phyloP scores from a whole-genome alignment of 2,329 filamentous ascomycete species.

The Fusarium proliferatum region DNA sequence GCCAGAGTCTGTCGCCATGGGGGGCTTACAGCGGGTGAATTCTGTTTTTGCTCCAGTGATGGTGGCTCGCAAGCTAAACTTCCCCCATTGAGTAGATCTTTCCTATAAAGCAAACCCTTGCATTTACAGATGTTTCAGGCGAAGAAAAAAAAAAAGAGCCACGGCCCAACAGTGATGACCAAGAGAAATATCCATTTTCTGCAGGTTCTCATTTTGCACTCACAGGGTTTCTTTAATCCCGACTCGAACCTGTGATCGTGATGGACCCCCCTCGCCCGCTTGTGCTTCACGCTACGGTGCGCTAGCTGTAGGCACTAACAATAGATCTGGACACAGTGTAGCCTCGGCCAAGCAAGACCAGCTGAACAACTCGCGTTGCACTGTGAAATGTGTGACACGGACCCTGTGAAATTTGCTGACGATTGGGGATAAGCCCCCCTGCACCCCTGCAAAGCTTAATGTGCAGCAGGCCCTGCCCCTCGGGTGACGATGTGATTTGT shows the following conservation, averaged over 20 bases:
- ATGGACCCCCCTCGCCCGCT: not conserved
- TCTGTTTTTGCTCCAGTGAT: not conserved
- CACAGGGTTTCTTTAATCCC: not conserved
- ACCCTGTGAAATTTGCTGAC: slow-evolving; percentile 3
- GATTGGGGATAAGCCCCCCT: not conserved
- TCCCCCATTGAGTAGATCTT: not conserved
- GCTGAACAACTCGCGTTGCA: not conserved
- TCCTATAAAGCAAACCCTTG: not conserved
- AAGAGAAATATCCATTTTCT: not conserved
- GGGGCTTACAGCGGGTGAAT: not conserved
- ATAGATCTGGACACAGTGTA: slow-evolving; percentile 5
- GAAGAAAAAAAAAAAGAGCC: too few species aligned
- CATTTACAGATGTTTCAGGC: not conserved
- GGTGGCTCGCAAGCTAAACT: not conserved
- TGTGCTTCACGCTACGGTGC: not conserved
- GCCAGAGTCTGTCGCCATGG: not conserved
- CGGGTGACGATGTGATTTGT: slow-evolving; percentile 3
- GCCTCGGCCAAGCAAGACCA: not conserved
- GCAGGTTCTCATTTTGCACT: not conserved
- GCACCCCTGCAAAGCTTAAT: slow-evolving; percentile 1
- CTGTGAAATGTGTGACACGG: not conserved
- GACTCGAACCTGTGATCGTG: not conserved
- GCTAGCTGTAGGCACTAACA: not conserved
- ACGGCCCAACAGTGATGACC: not conserved
- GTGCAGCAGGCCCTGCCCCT: not conserved